phyloP scores from a whole-genome alignment of 176 grass and related monocot genomes.

The Dactylis glomerata region DNA sequence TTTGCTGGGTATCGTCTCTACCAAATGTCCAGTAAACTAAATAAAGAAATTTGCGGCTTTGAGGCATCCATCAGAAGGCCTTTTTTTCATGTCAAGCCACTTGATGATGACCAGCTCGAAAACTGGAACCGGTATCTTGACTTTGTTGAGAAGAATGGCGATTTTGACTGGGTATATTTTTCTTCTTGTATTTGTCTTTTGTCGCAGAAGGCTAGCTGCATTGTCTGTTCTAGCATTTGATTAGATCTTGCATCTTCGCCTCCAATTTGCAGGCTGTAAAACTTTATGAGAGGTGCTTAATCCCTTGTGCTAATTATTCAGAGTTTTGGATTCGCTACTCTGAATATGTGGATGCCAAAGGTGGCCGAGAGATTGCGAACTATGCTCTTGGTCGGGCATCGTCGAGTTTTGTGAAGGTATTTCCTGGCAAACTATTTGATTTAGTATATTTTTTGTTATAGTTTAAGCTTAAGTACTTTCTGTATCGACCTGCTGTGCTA shows the following conservation, averaged over 20 bases:
- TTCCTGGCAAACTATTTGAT: neutral
- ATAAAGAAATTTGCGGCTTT: constrained; percentile 66
- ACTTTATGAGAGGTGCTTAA: constrained; percentile 95
- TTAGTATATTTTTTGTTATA: constrained; percentile 6
- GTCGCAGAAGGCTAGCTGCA: constrained; percentile 12
- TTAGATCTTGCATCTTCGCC: constrained; percentile 24
- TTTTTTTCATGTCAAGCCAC: constrained; percentile 84
- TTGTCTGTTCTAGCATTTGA: constrained; percentile 6
- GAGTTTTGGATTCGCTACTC: constrained; percentile 95
- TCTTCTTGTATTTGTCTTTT: constrained; percentile 13
- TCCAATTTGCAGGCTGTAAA: constrained; percentile 75
- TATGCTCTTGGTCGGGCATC: constrained; percentile 73
- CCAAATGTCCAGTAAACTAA: constrained; percentile 62
- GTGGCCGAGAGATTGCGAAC: constrained; percentile 83
- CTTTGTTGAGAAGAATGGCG: constrained; percentile 81
- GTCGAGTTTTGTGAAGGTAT: constrained; percentile 76
- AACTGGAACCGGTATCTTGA: constrained; percentile 94
- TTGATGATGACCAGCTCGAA: constrained; percentile 75
- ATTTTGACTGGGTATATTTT: constrained; percentile 92
- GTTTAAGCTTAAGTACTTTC: constrained; percentile 15
- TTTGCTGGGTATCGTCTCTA: constrained; percentile 64
- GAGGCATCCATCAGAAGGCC: constrained; percentile 68
- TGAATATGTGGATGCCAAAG: constrained; percentile 75
- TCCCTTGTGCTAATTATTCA: constrained; percentile 87
- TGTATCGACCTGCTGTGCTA: neutral